phyloP scores from a whole-genome alignment of 2,329 filamentous ascomycete species.

The Trichoderma polysporum region DNA sequence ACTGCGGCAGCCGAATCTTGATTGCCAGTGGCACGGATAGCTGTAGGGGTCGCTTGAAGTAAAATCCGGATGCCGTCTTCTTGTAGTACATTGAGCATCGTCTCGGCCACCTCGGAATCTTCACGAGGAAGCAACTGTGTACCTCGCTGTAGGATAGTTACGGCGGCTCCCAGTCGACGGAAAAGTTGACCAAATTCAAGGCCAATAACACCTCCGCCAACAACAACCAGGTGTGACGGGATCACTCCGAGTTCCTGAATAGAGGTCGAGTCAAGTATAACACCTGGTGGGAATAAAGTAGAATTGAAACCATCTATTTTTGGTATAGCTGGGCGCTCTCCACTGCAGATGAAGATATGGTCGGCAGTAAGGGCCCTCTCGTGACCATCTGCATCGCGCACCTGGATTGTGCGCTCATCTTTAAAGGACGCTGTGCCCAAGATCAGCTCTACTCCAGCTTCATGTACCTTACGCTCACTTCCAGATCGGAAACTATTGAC shows the following conservation, averaged over 20 bases:
- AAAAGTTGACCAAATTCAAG: slow-evolving; percentile 56
- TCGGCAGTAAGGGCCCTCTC: slow-evolving; percentile 39
- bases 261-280: slow-evolving; percentile 47
- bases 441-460: slow-evolving; percentile 45
- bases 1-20: slow-evolving; percentile 6
- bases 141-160: slow-evolving; percentile 48
- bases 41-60: slow-evolving; percentile 35
- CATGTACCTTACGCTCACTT: slow-evolving; percentile 42
- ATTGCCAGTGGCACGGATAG: slow-evolving; percentile 5
- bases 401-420: slow-evolving; percentile 39
- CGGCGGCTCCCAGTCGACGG: slow-evolving; percentile 47
- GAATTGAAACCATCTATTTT: slow-evolving; percentile 37
- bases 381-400: slow-evolving; percentile 33
- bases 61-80: slow-evolving; percentile 48
- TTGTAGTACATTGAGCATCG: slow-evolving; percentile 42
- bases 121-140: slow-evolving; percentile 45
- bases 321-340: slow-evolving; percentile 43
- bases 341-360: slow-evolving; percentile 48
- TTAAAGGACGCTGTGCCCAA: slow-evolving; percentile 47
- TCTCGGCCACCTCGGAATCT: slow-evolving; percentile 48
- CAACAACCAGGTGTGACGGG: slow-evolving; percentile 48
- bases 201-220: slow-evolving; percentile 55
- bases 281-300: slow-evolving; percentile 5
- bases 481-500: slow-evolving; percentile 50
- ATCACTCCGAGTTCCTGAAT: slow-evolving; percentile 45